A percentile compares a stretch with the other conserved stretches of the same genome.
phyloP scores from a whole-genome alignment of 768 basidiomycete species.

The Mrakia gelida region DNA sequence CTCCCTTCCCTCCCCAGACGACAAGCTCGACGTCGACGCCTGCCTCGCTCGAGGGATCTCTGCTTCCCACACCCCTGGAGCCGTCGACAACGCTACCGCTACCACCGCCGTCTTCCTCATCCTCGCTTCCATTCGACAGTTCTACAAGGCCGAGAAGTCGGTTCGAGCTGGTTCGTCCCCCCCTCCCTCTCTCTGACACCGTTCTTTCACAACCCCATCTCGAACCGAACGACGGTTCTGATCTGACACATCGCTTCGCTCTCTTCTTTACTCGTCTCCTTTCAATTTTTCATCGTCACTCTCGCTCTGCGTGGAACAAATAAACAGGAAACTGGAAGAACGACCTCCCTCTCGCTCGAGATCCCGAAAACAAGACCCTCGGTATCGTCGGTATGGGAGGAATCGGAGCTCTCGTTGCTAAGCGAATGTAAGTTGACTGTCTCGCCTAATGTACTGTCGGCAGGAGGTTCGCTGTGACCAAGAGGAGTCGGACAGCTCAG shows the following conservation, averaged over 20 bases:
- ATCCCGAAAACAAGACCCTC: conserved; percentile 43
- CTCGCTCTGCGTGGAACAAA: neutral
- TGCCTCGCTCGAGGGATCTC: conserved; percentile 66
- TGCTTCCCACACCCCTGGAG: conserved; percentile 83
- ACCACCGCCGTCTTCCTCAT: conserved; percentile 81
- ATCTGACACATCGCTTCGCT: neutral
- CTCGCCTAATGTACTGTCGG: too few species aligned
- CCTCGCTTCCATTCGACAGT: conserved; percentile 71
- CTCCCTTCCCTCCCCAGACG: conserved; percentile 76
- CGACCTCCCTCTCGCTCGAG: conserved; percentile 38
- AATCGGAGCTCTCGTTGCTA: conserved; percentile 50
- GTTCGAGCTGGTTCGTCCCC: conserved; percentile 35
- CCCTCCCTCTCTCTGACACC: neutral
- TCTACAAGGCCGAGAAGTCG: conserved; percentile 58
- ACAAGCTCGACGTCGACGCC: conserved; percentile 72
- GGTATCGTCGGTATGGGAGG: conserved; percentile 49
- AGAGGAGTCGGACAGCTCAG: too few species aligned
- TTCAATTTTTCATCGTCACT: too few species aligned
- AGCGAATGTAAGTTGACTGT: conserved; percentile 44
- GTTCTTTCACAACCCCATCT: neutral
- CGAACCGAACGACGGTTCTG: neutral
- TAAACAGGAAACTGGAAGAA: conserved; percentile 39
- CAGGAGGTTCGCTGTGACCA: too few species aligned
- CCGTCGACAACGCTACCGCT: conserved; percentile 86
- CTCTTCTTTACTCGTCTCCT: too few species aligned